phyloP scores from a whole-genome alignment of 768 basidiomycete genomes.

The Udeniomyces megalosporus region DNA sequence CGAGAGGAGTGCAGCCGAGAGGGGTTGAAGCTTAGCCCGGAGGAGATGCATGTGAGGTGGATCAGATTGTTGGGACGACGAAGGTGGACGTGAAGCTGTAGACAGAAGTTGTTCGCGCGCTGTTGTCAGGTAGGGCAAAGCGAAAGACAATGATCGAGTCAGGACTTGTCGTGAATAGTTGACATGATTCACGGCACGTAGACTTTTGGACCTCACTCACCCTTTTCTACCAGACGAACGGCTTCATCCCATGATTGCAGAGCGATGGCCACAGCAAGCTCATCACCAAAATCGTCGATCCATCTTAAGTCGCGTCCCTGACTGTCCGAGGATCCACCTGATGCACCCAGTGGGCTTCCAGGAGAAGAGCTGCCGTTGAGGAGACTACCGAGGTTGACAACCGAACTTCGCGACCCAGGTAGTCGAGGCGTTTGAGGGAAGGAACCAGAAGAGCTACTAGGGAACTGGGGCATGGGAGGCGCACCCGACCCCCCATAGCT shows the following conservation, averaged over 20 bases:
- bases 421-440: background rate
- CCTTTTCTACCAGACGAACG: constrained; percentile 67
- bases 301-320: constrained; percentile 64
- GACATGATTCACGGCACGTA: no score
- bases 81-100: background rate
- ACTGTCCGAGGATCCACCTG: background rate
- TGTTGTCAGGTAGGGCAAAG: no score
- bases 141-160: no score
- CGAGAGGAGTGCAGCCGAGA: constrained; percentile 51
- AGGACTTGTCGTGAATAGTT: no score
- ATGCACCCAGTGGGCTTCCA: background rate
- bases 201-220: constrained; percentile 33
- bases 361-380: background rate
- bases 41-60: constrained; percentile 31
- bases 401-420: background rate
- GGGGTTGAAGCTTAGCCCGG: constrained; percentile 43
- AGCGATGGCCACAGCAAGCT: constrained; percentile 78
- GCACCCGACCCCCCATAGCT: no score
- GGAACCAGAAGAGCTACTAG: background rate
- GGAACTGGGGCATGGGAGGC: background rate
- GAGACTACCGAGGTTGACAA: background rate
- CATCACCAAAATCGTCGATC: constrained; percentile 79
- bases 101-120: background rate
- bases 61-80: background rate
- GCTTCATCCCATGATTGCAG: constrained; percentile 77